phyloP scores from a whole-genome alignment of 345 rosid genomes.

The Dipteronia sinensis region DNA sequence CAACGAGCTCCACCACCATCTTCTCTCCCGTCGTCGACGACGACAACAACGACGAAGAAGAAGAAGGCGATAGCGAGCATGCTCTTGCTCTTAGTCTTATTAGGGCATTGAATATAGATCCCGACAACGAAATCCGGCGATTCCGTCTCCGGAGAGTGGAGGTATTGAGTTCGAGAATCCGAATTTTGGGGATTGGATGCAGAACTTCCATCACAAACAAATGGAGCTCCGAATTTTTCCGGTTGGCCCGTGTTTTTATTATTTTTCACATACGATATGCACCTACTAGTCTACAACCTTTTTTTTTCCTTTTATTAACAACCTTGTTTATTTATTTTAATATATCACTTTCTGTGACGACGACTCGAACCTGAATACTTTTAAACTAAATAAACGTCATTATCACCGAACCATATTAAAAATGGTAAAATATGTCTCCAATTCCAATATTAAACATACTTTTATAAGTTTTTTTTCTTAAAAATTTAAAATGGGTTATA shows the following conservation, averaged over 20 bases:
- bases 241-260: too few species aligned
- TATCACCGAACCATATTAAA: too few species aligned
- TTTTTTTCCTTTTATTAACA: too few species aligned
- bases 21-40: constrained; percentile 58
- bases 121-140: not conserved
- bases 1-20: constrained; percentile 98
- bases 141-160: not conserved
- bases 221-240: not conserved
- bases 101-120: not conserved
- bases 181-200: not conserved
- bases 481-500: too few species aligned
- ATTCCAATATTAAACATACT: too few species aligned
- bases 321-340: too few species aligned
- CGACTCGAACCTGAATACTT: too few species aligned
- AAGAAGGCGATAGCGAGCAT: not conserved
- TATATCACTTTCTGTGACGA: too few species aligned
- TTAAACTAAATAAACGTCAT: too few species aligned
- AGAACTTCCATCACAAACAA: constrained; percentile 5
- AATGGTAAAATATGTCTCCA: too few species aligned
- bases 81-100: not conserved
- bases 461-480: too few species aligned
- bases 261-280: not conserved
- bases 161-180: not conserved
- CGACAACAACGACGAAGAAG: not conserved
- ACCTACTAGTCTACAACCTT: too few species aligned